Evolutionary conservation across 345 rosid genomes (phyloP).

Genomic region (Moricandia arvensis): DNA sequence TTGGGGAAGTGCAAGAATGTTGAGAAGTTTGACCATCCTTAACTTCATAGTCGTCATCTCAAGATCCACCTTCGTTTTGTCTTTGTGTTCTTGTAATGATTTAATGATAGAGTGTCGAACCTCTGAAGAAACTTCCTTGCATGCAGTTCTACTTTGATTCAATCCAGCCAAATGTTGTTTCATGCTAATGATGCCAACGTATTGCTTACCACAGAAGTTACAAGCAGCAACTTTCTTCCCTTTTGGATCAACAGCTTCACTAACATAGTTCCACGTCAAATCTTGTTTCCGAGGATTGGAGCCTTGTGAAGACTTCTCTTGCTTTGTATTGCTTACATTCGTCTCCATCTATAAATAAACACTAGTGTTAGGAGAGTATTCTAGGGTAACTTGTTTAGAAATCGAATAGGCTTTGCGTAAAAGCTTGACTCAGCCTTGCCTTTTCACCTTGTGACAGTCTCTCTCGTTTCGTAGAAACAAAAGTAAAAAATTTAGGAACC

Average conservation of each 20-base stretch:
- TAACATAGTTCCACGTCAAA: constrained; percentile 11
- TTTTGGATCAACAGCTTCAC: background rate
- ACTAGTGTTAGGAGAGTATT: too few relatives aligned
- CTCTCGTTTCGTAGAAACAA: too few relatives aligned
- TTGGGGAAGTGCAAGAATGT: constrained; percentile 9
- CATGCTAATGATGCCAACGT: constrained; percentile 17
- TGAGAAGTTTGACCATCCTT: constrained; percentile 8
- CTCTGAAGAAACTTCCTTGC: constrained; percentile 11
- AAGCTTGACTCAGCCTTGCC: too few relatives aligned
- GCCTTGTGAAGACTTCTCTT: background rate
- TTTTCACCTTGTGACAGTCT: too few relatives aligned
- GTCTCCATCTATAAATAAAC: background rate
- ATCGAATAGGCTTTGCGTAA: too few relatives aligned
- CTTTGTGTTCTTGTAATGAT: background rate
- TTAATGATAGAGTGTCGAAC: constrained; percentile 3
- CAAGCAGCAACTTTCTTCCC: constrained; percentile 2
- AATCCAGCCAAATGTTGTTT: constrained; percentile 28
- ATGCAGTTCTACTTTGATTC: background rate
- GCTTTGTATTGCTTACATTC: constrained; percentile 1
- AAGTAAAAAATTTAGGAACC: too few relatives aligned
- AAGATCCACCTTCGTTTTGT: constrained; percentile 5
- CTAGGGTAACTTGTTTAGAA: too few relatives aligned
- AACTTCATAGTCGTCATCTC: constrained; percentile 4
- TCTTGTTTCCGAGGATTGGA: constrained; percentile 10
- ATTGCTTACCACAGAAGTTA: constrained; percentile 22